Evolutionary conservation across 2,329 filamentous ascomycete species (phyloP), one percentile per base, ranked within the genome.

Genomic region (Calonectria hongkongensis): DNA sequence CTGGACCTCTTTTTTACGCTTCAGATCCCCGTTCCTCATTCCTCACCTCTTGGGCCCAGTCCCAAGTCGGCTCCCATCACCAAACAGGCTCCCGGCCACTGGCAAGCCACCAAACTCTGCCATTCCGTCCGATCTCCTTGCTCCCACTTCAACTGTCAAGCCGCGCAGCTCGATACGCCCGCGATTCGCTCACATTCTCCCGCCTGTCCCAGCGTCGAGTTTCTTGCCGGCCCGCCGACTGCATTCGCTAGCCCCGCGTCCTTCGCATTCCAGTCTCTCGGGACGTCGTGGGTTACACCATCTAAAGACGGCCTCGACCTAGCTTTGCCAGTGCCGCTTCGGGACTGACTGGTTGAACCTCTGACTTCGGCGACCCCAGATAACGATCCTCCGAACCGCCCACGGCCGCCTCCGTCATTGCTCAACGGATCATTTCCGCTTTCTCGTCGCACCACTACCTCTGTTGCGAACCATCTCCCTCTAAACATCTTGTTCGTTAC

Each of bases 1-100:
- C 74, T 76, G 72, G 77, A 76, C 77, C 76, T 75, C 76, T 64
- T 75, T 74, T 78, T 79, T 69, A 76, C 77, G 78, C 79, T 76
- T 68, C 54, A 67, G 56, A 51, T 73, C 77, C 73, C 75, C 71
- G 74, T 73, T 73, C 72, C 66, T 73, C 77, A 79, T 79, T 79
- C 76, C 76, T 78, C 56, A 66, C 39, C 33, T 68, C 60, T 68
- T 56, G 33, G 50, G 68, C 70, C 64, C 67, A 68, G 71, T 68
- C 76, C 73, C 77, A 73, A 69, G 71, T 68, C 71, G 71, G 36
- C 62, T 50, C 56, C 36, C 66, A 70, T 72, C 50, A 70, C 65
- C 69, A 70, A 73, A 78, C 78, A 79, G 68, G 77, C 76, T 78
- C 71, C 67, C 68, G 68, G 72, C 68, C 70, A 71, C 58, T 73